phyloP scores from a whole-genome alignment of 257 asterid species.

The Ajuga chamaepitys region DNA sequence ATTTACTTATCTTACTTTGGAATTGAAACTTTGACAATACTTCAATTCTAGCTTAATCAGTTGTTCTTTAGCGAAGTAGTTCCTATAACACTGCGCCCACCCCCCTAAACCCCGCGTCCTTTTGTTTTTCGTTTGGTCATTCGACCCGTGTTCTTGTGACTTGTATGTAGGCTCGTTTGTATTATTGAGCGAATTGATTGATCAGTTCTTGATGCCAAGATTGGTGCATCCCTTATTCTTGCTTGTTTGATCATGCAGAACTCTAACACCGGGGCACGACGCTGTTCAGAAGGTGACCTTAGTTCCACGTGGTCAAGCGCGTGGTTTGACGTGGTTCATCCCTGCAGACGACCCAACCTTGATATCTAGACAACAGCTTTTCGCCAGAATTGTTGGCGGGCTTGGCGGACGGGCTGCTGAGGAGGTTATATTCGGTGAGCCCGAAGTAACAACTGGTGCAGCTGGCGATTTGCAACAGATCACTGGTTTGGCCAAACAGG shows the following conservation, averaged over 20 bases:
- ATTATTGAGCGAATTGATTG: no score
- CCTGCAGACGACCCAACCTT: constrained; percentile 95
- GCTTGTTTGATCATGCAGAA: constrained; percentile 38
- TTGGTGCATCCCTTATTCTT: not conserved
- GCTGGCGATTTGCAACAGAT: constrained; percentile 93
- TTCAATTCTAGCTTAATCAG: no score
- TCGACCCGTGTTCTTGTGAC: no score
- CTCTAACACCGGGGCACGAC: constrained; percentile 93
- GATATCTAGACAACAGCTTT: constrained; percentile 88
- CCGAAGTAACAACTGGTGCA: constrained; percentile 94
- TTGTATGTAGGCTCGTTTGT: no score
- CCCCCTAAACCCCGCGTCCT: no score
- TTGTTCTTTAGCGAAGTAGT: no score
- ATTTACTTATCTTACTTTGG: no score
- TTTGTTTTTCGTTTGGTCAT: no score
- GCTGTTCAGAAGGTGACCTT: constrained; percentile 89
- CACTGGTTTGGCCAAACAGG: constrained; percentile 89
- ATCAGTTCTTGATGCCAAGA: no score
- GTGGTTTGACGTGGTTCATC: constrained; percentile 95
- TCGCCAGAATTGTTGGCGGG: constrained; percentile 91
- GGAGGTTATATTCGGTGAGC: constrained; percentile 83
- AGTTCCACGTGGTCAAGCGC: constrained; percentile 93
- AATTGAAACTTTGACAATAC: no score
- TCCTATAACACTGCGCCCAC: no score
- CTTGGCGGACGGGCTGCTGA: constrained; percentile 99